Evolutionary conservation across 2,329 filamentous ascomycete genomes (phyloP).

Genomic region (Venturia carpophila): DNA sequence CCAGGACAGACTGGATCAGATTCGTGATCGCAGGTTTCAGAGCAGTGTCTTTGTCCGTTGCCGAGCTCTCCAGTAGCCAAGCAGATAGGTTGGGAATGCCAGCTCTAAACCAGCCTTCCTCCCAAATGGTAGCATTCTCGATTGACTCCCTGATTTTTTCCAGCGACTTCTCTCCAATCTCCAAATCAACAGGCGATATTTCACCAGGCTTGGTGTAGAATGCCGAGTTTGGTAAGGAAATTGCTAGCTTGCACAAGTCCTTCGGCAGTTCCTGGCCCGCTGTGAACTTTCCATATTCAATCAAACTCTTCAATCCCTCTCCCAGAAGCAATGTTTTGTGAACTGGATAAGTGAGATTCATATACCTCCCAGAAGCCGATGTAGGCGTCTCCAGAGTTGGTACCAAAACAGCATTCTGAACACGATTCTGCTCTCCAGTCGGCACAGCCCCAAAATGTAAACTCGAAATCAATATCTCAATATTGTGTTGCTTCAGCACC

Average conservation of each 20-base stretch:
- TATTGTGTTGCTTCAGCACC: conserved; percentile 49
- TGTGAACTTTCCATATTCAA: conserved; percentile 41
- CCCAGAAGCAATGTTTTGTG: conserved; percentile 72
- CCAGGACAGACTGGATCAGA: conserved; percentile 60
- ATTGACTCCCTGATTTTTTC: conserved; percentile 61
- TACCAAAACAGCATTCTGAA: conserved; percentile 60
- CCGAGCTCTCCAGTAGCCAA: conserved; percentile 47
- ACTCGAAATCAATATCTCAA: conserved; percentile 56
- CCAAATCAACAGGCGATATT: conserved; percentile 42
- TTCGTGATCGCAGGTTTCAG: conserved; percentile 60
- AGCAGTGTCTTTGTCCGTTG: conserved; percentile 26
- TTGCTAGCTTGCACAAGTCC: conserved; percentile 46
- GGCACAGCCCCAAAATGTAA: conserved; percentile 39
- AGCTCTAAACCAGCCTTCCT: conserved; percentile 60
- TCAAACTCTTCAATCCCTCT: conserved; percentile 61
- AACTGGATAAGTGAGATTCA: conserved; percentile 69
- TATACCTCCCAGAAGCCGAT: conserved; percentile 55
- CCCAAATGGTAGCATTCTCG: conserved; percentile 22
- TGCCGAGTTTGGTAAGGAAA: conserved; percentile 43
- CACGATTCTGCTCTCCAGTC: conserved; percentile 28
- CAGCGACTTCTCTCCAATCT: conserved; percentile 60
- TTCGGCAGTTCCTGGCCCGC: conserved; percentile 32
- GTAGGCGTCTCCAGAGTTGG: conserved; percentile 62
- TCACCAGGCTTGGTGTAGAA: conserved; percentile 2
- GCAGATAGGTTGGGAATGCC: conserved; percentile 56